A percentile compares a stretch with the other conserved stretches of the same genome.
These are phyloP conservation scores for Macrophomina tecta DNA, from an alignment of 2,329 filamentous ascomycete genomes.

Conservation along the genomic window DNA sequence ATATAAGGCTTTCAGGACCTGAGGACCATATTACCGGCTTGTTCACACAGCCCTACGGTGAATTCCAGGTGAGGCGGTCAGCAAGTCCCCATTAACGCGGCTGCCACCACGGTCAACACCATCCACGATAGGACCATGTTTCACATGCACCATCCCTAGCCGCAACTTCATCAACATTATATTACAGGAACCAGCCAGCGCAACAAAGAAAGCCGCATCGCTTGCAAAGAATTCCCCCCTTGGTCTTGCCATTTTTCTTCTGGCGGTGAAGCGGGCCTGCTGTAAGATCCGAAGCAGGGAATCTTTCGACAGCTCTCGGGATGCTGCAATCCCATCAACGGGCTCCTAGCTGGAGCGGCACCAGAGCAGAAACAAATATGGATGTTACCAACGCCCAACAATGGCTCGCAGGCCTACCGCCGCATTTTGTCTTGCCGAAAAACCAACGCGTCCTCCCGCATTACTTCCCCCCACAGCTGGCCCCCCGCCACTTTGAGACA, in stretches of 20 bases:
- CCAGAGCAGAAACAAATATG: constrained; percentile 3
- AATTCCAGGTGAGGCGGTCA: constrained; percentile 22
- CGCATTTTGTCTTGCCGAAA: constrained; percentile 1
- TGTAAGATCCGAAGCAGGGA: constrained; percentile 7
- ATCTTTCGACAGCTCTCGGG: constrained; percentile 1
- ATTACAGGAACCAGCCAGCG: neutral
- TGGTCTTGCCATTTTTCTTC: neutral
- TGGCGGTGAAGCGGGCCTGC: constrained; percentile 13
- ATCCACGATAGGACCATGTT: constrained; percentile 25
- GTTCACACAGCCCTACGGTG: neutral
- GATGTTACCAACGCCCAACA: neutral
- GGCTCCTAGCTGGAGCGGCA: neutral
- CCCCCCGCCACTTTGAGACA: constrained; percentile 18
- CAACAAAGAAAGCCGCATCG: constrained; percentile 24
- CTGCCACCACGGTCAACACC: constrained; percentile 20
- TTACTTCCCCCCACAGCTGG: neutral
- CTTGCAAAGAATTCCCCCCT: constrained; percentile 16
- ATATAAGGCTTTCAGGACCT: neutral
- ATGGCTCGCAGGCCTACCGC: neutral
- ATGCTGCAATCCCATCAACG: constrained; percentile 14
- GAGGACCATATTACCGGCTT: neutral
- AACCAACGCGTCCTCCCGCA: neutral
- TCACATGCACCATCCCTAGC: constrained; percentile 27
- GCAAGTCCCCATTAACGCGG: constrained; percentile 9
- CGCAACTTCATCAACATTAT: constrained; percentile 2